Evolutionary conservation across 2,329 filamentous ascomycete species (phyloP), one percentile per base, ranked within the genome.

Genomic region (Trichoderma koningii): DNA sequence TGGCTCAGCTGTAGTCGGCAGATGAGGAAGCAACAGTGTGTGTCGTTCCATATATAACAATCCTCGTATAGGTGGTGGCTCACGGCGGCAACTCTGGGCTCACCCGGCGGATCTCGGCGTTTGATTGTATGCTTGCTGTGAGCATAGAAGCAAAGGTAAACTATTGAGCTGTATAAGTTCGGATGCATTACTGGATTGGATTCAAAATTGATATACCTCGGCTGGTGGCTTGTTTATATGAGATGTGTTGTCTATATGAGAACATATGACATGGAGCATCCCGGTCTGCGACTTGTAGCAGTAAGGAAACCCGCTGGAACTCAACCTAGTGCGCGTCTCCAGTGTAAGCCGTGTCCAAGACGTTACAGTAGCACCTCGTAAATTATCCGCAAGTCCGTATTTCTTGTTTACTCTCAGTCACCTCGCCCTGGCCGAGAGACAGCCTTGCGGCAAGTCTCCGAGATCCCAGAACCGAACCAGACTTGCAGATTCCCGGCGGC

Each of bases 371-470:
- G 21, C 21, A 15, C 38, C n/a, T n/a, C 28, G 28, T 21, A 15
- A 19, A 1, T 2, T 7, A 23, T 9, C n/a, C 44, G 17, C n/a
- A 38, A 38, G 14, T 38, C 12, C 12, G n/a, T 10, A 44, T 9
- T 38, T 38, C 53, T 26, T 56, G 21, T 45, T 28, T 45, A 30
- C 21, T 45, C 41, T 45, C 41, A 30, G n/a, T 21, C 14, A 26
- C 28, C 19, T 59, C 55, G 55, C 44, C 41, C 55, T 59, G 55
- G 38, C 55, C 55, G 55, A 38, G 48, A 59, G 55, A 45, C 21
- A 48, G 34, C 21, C 52, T 15, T 28, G 23, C 10, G 26, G 28
- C n/a, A n/a, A n/a, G 17, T 10, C 3, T 2, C 12, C 42, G 14
- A 23, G 45, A 21, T 47, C 41, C 23, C 17, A 41, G 41, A 47